A percentile compares a stretch with the other conserved stretches of the same genome.
Evolutionary conservation across 805 yeast genomes (phyloP).

Genomic region (Saccharomycopsis capsularis): DNA sequence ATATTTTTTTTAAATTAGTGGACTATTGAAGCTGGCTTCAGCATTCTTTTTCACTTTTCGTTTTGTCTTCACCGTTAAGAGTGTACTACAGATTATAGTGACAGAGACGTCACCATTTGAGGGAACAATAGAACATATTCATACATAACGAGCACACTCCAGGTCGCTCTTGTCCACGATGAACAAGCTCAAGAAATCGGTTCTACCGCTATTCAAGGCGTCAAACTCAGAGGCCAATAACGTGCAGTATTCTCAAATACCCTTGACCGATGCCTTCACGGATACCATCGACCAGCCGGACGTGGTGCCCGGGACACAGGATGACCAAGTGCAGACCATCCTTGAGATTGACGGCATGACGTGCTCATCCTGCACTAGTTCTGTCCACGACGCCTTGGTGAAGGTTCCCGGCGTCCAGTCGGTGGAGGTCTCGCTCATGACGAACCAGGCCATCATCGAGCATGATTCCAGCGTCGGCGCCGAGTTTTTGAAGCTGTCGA

Average conservation of each 20-base stretch:
- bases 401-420: conserved; percentile 40
- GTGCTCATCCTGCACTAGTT: conserved; percentile 74
- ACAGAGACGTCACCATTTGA: too few relatives aligned
- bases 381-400: conserved; percentile 52
- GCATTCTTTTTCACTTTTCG: too few relatives aligned
- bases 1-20: too few relatives aligned
- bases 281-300: too few relatives aligned
- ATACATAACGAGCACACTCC: too few relatives aligned
- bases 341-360: conserved; percentile 66
- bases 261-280: not conserved
- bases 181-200: not conserved
- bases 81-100: too few relatives aligned
- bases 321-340: conserved; percentile 1
- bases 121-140: too few relatives aligned
- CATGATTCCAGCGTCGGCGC: conserved; percentile 35
- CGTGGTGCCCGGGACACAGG: not conserved
- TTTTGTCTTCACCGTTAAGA: too few relatives aligned
- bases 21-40: too few relatives aligned
- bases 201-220: not conserved
- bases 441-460: conserved; percentile 60
- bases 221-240: not conserved
- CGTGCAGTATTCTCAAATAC: not conserved
- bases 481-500: conserved; percentile 40
- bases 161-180: too few relatives aligned
- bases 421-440: conserved; percentile 54